phyloP scores from a whole-genome alignment of 805 yeast genomes.

The Priceomyces fermenticarens region DNA sequence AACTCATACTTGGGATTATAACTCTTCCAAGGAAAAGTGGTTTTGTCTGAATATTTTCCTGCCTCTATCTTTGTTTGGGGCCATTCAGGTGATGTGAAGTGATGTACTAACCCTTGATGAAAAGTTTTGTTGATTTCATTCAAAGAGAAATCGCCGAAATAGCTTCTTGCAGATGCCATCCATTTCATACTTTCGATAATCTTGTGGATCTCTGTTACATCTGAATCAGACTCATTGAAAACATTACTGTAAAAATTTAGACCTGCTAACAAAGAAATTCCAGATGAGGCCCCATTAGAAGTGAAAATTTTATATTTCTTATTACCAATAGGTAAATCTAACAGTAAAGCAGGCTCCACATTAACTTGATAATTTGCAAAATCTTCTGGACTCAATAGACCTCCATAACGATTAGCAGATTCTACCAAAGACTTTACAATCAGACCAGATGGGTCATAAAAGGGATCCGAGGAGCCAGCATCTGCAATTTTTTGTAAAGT shows the following conservation, averaged over 20 bases:
- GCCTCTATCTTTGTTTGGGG: conserved; percentile 40
- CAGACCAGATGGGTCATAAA: conserved; percentile 80
- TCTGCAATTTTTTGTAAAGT: conserved; percentile 67
- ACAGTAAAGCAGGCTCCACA: conserved; percentile 41
- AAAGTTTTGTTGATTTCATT: conserved; percentile 10
- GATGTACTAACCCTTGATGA: conserved; percentile 27
- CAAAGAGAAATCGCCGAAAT: conserved; percentile 64
- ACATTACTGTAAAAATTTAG: conserved; percentile 56
- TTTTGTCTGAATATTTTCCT: conserved; percentile 48
- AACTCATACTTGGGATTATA: conserved; percentile 78
- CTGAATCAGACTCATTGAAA: conserved; percentile 12
- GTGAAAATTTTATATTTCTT: conserved; percentile 29
- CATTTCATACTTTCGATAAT: conserved; percentile 88
- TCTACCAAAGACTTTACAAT: conserved; percentile 60
- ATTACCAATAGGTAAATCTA: conserved; percentile 17
- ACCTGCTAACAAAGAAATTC: conserved; percentile 77
- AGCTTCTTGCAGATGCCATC: conserved; percentile 84
- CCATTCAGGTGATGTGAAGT: conserved; percentile 57
- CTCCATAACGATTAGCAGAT: conserved; percentile 54
- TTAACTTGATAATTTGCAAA: conserved; percentile 58
- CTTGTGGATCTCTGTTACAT: conserved; percentile 53
- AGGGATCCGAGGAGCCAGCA: conserved; percentile 74
- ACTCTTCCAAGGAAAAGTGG: conserved; percentile 65
- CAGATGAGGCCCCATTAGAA: conserved; percentile 75
- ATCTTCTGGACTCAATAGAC: conserved; percentile 64